These are phyloP conservation scores for Lizanozyma gosingica DNA, from an alignment of 1,139 yeast genomes.

Conservation along the genomic window DNA sequence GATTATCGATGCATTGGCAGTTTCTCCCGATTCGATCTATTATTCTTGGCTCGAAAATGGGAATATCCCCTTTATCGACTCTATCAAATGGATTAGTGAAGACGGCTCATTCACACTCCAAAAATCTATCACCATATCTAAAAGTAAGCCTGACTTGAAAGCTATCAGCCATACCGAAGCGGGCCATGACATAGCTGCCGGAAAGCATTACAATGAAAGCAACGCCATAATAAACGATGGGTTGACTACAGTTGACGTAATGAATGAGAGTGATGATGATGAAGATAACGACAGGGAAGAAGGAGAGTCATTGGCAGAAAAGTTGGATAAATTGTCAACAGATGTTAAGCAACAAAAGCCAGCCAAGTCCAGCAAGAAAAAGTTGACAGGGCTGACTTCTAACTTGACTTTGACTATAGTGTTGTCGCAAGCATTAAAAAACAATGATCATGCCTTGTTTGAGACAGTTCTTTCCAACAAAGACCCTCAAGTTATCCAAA, in stretches of 20 bases:
- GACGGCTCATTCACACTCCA: constrained; percentile 19
- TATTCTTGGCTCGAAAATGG: constrained; percentile 71
- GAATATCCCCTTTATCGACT: constrained; percentile 55
- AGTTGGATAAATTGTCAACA: constrained; percentile 35
- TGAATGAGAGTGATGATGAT: constrained; percentile 32
- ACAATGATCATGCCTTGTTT: constrained; percentile 60
- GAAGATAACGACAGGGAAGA: constrained; percentile 26
- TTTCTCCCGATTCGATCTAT: constrained; percentile 31
- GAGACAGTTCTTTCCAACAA: constrained; percentile 75
- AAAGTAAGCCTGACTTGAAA: constrained; percentile 29
- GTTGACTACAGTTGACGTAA: constrained; percentile 48
- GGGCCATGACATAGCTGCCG: constrained; percentile 69
- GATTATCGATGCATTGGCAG: constrained; percentile 28
- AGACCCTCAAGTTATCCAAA: constrained; percentile 66
- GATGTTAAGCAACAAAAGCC: constrained; percentile 16
- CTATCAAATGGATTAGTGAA: constrained; percentile 40
- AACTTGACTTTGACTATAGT: constrained; percentile 61
- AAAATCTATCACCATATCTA: constrained; percentile 23
- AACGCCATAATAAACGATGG: constrained; percentile 60
- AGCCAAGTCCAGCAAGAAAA: constrained; percentile 17
- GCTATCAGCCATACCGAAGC: constrained; percentile 30
- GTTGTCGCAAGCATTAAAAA: constrained; percentile 61
- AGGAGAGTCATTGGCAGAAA: constrained; percentile 51
- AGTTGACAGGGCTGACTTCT: constrained; percentile 26
- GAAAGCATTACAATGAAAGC: constrained; percentile 60